Evolutionary conservation across 345 rosid species (phyloP), one percentile per base, ranked within the genome.

Genomic region (Arabidopsis suecica): DNA sequence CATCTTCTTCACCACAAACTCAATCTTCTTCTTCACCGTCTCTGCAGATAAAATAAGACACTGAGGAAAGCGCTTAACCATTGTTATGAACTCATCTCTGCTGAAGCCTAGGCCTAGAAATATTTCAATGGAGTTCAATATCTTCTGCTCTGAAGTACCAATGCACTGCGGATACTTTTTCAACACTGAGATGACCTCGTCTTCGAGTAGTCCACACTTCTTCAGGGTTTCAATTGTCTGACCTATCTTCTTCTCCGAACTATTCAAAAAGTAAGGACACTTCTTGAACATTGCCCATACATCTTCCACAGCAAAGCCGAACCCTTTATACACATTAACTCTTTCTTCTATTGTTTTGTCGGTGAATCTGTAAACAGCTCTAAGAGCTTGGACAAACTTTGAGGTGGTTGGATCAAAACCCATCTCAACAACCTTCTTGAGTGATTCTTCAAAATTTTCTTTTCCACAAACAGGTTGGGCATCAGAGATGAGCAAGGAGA

Each of bases 1-100:
- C 85, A 84, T 78, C 40, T 72, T 28, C 37, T 75, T 78, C 59
- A 81, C 80, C 9, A 84, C 32, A 68, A 74, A 80, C 64, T 80
- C 67, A 20, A 59, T 44, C 45, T 23, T 50, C 25, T 23, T 48
- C 16, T 18, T 67, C 4, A 67, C 51, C 25, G 11, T 0, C 42
- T 67, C 73, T 8, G 25, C 5, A 28, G 72, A 44, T 12, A 1
- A 30, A 0, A 1, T 3, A 16, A 75, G 0, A 9, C 34, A 75
- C 12, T 0, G 0, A 57, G 67, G 78, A 48, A n/a, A 37, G 0
- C 60, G 0, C 59, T 57, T 74, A 14, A 56, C 28, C 16, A 73
- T 64, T 16, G 22, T 5, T 0, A 1, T 42, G 33, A 68, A 13
- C 67, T 80, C 85, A 61, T 74, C 72, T 55, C 49, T 60, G 2